Evolutionary conservation across 2,329 filamentous ascomycete species (phyloP), one percentile per base, ranked within the genome.

Genomic region (Claviceps africana): DNA sequence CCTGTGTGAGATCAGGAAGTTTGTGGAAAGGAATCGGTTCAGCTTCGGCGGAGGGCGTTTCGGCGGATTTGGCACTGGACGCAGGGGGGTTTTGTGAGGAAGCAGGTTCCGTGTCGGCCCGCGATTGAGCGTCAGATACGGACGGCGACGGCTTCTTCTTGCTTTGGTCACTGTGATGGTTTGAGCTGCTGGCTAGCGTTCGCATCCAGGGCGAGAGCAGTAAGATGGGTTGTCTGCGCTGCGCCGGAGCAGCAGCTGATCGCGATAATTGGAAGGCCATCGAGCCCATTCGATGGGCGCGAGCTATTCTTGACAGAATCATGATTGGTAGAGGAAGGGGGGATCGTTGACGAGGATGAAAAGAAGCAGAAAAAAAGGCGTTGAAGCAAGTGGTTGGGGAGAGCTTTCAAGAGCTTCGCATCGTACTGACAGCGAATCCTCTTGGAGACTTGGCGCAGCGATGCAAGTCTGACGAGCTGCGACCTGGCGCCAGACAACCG

Each of bases 1-100:
- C 91, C 63, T 91, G 84, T n/a, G 88, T 93, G 45, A 97, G 76
- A 65, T 97, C 90, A 51, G 91, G 91, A 13, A 96, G 79, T 51
- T 87, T 83, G 61, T 83, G 77, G 50, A 79, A 74, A 25, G 81
- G 73, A 58, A 76, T 71, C 54, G 70, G 60, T 50, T 71, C 67
- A 49, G 63, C 60, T 50, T 72, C 68, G 47, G 63, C 63, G 35
- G 59, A 54, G 33, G 59, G 54, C n/a, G 58, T 44, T 35, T 65
- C 61, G 39, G 62, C 42, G 7, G 60, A 50, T 13, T 52, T 37
- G 11, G 28, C 44, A 28, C 44, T 13, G 17, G 53, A 21, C 17
- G 44, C 4, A n/a, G 31, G n/a, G 0, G 43, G 7, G 3, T 33
- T 49, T 40, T 46, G 45, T 13, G 51, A 50, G 1, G 47, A n/a